Evolutionary conservation across 306 rosid genomes (phyloP), one percentile per base, ranked within the genome.

Genomic region (Quercus robur): DNA sequence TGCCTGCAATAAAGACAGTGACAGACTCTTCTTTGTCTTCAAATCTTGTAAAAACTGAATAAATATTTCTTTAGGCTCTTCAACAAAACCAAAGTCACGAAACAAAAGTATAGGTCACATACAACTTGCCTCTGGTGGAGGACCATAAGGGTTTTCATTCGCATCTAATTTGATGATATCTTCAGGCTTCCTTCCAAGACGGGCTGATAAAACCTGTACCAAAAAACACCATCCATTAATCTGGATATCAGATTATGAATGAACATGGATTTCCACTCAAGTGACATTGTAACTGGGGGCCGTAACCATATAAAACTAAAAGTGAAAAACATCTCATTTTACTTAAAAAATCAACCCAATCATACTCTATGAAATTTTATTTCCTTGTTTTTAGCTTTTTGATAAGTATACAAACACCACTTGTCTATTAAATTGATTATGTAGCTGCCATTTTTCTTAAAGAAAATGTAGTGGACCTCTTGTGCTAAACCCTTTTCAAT

Each of bases 81-180:
- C 35, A 46, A 13, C 58, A 75, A 35, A 80, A 31, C 66, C 71
- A 13, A 58, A 61, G 26, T 4, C 56, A 11, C 13, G 38, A 51
- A 44, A 13, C 11, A 38, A 46, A 56, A 76, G 57, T 23, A 26
- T 9, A 23, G 23, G 55, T 49, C 35, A 3, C 5, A 64, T 56
- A 25, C 63, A 75, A 51, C 91, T 88, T 77, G 80, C 99, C 93
- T 95, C 99, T 0, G 99, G 99, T 41, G 99, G 97, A 78, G 98
- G 98, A 75, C 98, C 98, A 21, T 95, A 95, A n/a, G 98, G 99
- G 73, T 95, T 93, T 83, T 95, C 99, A 85, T 93, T 95, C 58
- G 99, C 99, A 82, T 93, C 99, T 83, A 95, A 87, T 84, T 95
- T 95, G 87, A 95, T 83, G 81, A 95, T 95, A 75, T 93, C 98